A percentile compares a stretch with the other conserved stretches of the same genome.
Conservation (phyloP, 2,329 filamentous ascomycete genomes). For the Cucurbitaria berberidis region DNA sequence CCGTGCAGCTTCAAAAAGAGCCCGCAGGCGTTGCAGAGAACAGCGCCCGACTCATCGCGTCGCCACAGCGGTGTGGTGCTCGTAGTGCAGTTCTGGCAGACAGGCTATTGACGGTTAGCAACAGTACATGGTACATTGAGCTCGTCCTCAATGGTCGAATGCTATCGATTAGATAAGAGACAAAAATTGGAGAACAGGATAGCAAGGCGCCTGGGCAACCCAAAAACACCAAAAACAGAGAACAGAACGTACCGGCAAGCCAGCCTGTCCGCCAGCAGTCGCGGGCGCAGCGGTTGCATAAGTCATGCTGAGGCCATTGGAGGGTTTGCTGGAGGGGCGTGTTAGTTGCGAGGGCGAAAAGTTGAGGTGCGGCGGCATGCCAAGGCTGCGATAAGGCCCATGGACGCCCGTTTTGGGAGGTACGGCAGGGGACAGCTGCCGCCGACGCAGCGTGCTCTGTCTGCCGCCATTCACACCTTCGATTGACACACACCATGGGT, state of each 20-base stretch:
- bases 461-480: neutral
- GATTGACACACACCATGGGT: neutral
- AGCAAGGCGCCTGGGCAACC: constrained; percentile 47
- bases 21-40: constrained; percentile 98
- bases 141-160: constrained; percentile 13
- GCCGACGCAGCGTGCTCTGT: constrained; percentile 13
- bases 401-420: neutral
- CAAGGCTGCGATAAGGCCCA: constrained; percentile 41
- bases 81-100: constrained; percentile 95
- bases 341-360: constrained; percentile 37
- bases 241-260: constrained; percentile 60
- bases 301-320: constrained; percentile 62
- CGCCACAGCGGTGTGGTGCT: constrained; percentile 97
- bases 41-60: constrained; percentile 91
- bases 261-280: constrained; percentile 68
- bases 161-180: constrained; percentile 52
- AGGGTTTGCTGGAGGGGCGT: constrained; percentile 39
- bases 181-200: constrained; percentile 31
- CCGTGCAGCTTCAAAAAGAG: constrained; percentile 97
- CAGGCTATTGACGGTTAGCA: constrained; percentile 66
- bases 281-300: constrained; percentile 69
- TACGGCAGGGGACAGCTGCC: constrained; percentile 22
- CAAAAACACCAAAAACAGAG: constrained; percentile 21
- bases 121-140: constrained; percentile 24
- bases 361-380: constrained; percentile 38